A percentile compares a stretch with the other conserved stretches of the same genome.
These are phyloP conservation scores for Durotheca rogersii DNA, from an alignment of 495 filamentous ascomycete species.

Conservation along the genomic window DNA sequence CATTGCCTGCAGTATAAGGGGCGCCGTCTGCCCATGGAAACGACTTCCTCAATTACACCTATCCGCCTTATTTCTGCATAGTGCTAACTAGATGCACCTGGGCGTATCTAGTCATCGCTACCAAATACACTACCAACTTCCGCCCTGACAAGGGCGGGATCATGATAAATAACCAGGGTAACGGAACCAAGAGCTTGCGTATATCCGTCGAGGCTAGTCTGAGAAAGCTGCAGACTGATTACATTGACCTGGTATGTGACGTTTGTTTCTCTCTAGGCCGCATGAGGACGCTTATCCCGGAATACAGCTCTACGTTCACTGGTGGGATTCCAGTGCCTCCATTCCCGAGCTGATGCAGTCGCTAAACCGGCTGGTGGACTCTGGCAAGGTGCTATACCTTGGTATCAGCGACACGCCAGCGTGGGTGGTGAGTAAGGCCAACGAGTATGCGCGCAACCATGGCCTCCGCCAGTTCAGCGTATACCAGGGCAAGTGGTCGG, in stretches of 20 bases:
- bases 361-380: constrained; percentile 57
- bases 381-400: constrained; percentile 70
- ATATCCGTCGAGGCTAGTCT: constrained; percentile 55
- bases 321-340: constrained; percentile 62
- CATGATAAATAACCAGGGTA: constrained; percentile 60
- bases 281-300: constrained; percentile 1
- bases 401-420: constrained; percentile 69
- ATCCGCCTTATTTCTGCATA: neutral
- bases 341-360: constrained; percentile 72
- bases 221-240: constrained; percentile 62
- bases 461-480: constrained; percentile 64
- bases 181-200: constrained; percentile 59
- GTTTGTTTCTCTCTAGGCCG: neutral
- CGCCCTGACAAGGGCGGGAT: constrained; percentile 44
- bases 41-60: too few relatives aligned
- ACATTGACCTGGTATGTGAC: constrained; percentile 58
- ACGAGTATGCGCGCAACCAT: constrained; percentile 66
- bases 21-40: too few relatives aligned
- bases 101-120: constrained; percentile 66
- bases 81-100: neutral
- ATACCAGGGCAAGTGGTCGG: constrained; percentile 67
- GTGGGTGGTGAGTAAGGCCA: constrained; percentile 69
- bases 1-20: too few relatives aligned
- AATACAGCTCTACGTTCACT: constrained; percentile 56
- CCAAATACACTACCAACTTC: constrained; percentile 63